These are phyloP conservation scores for Sugiyamaella boreocaroliniensis DNA, from an alignment of 805 yeast species.

Conservation along the genomic window DNA sequence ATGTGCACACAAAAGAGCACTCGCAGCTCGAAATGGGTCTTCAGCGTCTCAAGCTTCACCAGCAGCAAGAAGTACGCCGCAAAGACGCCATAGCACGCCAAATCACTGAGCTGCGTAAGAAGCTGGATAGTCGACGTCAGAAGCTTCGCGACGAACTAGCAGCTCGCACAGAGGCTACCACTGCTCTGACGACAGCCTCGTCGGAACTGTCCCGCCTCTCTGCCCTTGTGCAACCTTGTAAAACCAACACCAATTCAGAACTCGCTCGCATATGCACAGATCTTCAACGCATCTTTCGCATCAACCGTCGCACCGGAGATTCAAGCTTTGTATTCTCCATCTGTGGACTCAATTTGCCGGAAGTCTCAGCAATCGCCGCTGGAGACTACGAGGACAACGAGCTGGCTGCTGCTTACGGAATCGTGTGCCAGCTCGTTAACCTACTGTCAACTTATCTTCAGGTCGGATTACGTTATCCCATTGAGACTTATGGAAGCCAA, in stretches of 20 bases:
- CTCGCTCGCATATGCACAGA: conserved; percentile 27
- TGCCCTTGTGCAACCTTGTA: background rate
- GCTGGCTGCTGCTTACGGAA: conserved; percentile 45
- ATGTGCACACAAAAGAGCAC: conserved; percentile 1
- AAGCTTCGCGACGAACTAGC: conserved; percentile 4
- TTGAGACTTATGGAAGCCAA: conserved; percentile 42
- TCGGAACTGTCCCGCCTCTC: background rate
- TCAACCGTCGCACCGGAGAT: conserved; percentile 10
- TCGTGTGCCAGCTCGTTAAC: conserved; percentile 38
- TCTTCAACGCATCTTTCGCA: conserved; percentile 24
- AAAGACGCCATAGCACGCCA: conserved; percentile 8
- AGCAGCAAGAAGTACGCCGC: conserved; percentile 1
- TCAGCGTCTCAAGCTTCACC: background rate
- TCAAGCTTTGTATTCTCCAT: conserved; percentile 28
- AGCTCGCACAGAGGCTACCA: background rate
- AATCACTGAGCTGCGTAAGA: conserved; percentile 7
- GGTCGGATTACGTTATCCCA: conserved; percentile 45
- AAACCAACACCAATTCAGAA: conserved; percentile 4
- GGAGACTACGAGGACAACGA: conserved; percentile 33
- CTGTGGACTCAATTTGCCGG: conserved; percentile 31
- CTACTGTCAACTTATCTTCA: conserved; percentile 37
- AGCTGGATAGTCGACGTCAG: conserved; percentile 7
- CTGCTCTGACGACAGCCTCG: background rate
- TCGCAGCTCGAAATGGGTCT: conserved; percentile 7
- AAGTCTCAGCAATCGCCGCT: conserved; percentile 20